Conservation (phyloP, 208 protist species). For the Balamuthia mandrillaris region DNA sequence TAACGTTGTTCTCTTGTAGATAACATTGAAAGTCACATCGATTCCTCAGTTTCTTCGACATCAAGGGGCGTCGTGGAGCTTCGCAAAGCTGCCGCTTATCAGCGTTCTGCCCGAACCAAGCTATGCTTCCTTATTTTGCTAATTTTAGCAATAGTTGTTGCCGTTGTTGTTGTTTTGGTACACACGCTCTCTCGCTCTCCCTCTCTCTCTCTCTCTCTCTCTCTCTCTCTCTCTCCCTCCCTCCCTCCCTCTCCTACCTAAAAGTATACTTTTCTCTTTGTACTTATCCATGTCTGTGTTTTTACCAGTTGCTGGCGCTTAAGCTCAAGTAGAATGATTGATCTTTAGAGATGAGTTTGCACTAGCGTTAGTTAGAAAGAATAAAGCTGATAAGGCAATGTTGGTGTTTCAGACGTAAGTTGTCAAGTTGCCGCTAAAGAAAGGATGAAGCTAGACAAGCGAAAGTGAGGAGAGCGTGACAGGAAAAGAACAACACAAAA, state of each 20-base stretch:
- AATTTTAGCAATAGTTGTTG: background rate
- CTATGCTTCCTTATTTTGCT: background rate
- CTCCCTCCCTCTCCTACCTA: background rate
- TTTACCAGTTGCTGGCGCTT: no score
- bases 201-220: background rate
- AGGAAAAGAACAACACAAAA: no score
- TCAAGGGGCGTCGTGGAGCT: background rate
- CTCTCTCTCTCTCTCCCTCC: background rate
- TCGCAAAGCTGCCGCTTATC: background rate
- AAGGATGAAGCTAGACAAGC: no score
- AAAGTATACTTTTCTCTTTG: no score
- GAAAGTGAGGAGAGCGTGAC: no score
- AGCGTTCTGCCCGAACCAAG: background rate
- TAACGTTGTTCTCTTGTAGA: background rate
- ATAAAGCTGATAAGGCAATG: no score
- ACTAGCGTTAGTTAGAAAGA: no score
- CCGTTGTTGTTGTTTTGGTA: background rate
- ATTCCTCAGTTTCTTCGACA: background rate
- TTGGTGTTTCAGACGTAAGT: no score
- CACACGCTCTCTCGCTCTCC: background rate
- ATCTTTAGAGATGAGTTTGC: no score
- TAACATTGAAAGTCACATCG: slow-evolving; percentile 22
- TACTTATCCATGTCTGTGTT: no score
- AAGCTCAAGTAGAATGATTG: no score
- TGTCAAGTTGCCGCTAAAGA: no score